Conservation (phyloP, 345 rosid genomes). For the Odontarrhena argentea region DNA sequence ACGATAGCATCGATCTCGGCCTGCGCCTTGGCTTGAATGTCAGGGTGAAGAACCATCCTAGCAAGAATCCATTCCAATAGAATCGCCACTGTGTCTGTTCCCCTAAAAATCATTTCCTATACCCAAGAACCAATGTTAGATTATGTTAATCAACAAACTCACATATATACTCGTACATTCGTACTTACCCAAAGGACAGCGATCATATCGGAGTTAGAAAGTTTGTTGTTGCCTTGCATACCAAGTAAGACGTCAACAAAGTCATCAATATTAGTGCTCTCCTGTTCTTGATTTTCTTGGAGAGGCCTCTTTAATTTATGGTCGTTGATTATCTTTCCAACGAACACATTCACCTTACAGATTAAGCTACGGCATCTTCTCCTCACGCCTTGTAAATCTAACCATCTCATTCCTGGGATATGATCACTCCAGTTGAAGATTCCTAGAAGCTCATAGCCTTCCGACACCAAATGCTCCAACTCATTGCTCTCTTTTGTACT, state of each 20-base stretch:
- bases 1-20: conserved; percentile 53
- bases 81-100: conserved; percentile 84
- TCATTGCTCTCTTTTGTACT: conserved; percentile 29
- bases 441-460: conserved; percentile 62
- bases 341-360: conserved; percentile 56
- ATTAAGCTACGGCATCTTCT: conserved; percentile 47
- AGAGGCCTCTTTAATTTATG: conserved; percentile 45
- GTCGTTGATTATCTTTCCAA: conserved; percentile 60
- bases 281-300: conserved; percentile 22
- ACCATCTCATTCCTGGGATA: conserved; percentile 49
- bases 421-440: conserved; percentile 87
- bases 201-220: conserved; percentile 53
- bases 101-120: conserved; percentile 91
- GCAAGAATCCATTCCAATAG: conserved; percentile 88
- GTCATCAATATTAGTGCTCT: conserved; percentile 32
- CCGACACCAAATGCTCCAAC: conserved; percentile 49
- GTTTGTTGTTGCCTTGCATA: conserved; percentile 47
- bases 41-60: conserved; percentile 66
- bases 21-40: conserved; percentile 63
- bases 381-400: conserved; percentile 54
- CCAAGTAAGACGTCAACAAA: conserved; percentile 58
- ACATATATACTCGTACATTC: not conserved
- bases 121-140: not conserved
- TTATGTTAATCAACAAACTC: not conserved
- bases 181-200: conserved; percentile 56